phyloP scores from a whole-genome alignment of 2,329 filamentous ascomycete species.

The Immersiporthe knoxdaviesiana region DNA sequence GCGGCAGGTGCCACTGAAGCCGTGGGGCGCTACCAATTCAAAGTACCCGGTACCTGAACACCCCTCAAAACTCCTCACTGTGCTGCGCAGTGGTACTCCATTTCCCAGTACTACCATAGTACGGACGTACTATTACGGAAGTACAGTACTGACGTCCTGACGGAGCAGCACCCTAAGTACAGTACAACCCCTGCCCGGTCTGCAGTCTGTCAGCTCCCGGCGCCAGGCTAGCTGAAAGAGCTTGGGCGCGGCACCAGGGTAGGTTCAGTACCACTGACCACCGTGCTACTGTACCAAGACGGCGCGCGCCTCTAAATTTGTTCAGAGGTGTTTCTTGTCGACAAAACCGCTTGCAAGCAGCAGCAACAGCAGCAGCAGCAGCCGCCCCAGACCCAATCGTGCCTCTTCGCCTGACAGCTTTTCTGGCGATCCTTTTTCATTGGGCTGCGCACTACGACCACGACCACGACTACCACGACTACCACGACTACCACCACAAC shows the following conservation, averaged over 20 bases:
- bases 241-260: not conserved
- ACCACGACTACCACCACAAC: too few relatives aligned
- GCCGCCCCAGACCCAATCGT: not conserved
- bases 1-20: not conserved
- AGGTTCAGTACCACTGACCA: not conserved
- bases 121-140: too few relatives aligned
- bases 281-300: not conserved
- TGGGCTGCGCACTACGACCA: not conserved
- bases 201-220: not conserved
- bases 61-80: not conserved
- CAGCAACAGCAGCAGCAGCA: not conserved
- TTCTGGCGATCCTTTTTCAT: not conserved
- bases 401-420: not conserved
- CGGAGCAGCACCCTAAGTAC: too few relatives aligned
- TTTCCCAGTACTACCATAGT: too few relatives aligned
- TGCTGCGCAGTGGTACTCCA: not conserved
- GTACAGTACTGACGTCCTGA: too few relatives aligned
- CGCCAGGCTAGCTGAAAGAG: not conserved
- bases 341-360: not conserved
- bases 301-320: slow-evolving; percentile 3
- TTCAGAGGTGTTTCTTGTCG: not conserved
- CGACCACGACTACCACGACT: too few relatives aligned
- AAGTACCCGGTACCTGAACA: not conserved
- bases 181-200: not conserved
- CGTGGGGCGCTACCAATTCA: not conserved